Percentiles rank a stretch among this genome's conserved stretches.
phyloP scores from a whole-genome alignment of 1,284 basidiomycete genomes.

The Cutaneotrichosporon sp. region DNA sequence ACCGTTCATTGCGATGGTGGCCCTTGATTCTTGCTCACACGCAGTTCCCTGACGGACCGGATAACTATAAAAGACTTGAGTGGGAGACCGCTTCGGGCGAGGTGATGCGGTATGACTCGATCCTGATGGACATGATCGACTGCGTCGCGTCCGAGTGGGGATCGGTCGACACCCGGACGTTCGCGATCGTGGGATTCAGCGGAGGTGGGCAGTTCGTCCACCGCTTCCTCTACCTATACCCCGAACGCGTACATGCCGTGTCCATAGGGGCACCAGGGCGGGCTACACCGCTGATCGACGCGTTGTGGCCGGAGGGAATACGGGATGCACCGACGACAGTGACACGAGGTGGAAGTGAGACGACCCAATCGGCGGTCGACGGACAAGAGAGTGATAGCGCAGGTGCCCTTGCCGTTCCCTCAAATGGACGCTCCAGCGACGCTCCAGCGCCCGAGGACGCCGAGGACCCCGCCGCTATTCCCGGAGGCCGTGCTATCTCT shows the following conservation, averaged over 20 bases:
- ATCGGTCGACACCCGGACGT: constrained; percentile 13
- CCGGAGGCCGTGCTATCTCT: neutral
- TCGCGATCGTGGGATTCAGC: constrained; percentile 19
- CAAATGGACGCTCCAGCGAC: too few relatives aligned
- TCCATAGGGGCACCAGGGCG: constrained; percentile 24
- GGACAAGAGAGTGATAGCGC: too few relatives aligned
- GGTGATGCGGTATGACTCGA: constrained; percentile 14
- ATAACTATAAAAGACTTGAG: constrained; percentile 23
- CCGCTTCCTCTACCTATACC: constrained; percentile 23
- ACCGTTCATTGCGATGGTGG: too few relatives aligned
- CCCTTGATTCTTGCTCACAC: neutral
- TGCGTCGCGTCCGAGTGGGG: constrained; percentile 17
- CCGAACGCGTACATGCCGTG: constrained; percentile 16
- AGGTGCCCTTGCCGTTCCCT: too few relatives aligned
- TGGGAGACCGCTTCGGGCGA: constrained; percentile 8
- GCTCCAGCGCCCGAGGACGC: too few relatives aligned
- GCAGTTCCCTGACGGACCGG: constrained; percentile 20
- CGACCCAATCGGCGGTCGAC: too few relatives aligned
- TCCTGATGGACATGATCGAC: constrained; percentile 20
- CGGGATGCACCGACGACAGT: neutral
- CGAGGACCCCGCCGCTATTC: neutral
- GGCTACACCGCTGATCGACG: constrained; percentile 12
- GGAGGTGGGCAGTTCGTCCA: constrained; percentile 25
- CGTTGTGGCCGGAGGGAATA: constrained; percentile 17
- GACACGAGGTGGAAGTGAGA: neutral